Evolutionary conservation across 495 filamentous ascomycete genomes (phyloP).

Genomic region (Amorphotheca resinae): DNA sequence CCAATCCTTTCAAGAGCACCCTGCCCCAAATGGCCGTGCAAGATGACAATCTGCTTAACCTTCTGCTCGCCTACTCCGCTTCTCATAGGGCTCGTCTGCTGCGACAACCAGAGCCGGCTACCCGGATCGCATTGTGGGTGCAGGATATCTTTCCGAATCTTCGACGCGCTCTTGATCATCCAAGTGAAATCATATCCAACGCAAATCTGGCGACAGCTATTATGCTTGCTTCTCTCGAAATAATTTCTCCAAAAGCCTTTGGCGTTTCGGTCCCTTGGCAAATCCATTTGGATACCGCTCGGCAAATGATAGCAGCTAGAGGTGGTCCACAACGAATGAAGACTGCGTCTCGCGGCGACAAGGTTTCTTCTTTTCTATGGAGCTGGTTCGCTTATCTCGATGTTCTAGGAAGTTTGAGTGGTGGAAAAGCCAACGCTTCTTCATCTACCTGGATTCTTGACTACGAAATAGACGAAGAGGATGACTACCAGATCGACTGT

Average conservation of each 20-base stretch:
- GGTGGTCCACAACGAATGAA: conserved; percentile 45
- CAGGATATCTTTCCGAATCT: conserved; percentile 67
- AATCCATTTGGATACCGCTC: conserved; percentile 61
- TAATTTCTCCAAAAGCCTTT: conserved; percentile 74
- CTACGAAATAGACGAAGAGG: conserved; percentile 34
- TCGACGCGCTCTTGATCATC: conserved; percentile 51
- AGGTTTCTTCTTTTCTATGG: conserved; percentile 64
- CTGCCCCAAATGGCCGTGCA: conserved; percentile 53
- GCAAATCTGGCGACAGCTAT: conserved; percentile 73
- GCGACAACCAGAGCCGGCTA: conserved; percentile 59
- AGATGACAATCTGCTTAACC: conserved; percentile 65
- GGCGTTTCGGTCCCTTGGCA: conserved; percentile 61
- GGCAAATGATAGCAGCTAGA: conserved; percentile 60
- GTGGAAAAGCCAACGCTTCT: conserved; percentile 41
- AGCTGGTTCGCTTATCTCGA: conserved; percentile 85
- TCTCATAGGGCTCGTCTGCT: conserved; percentile 70
- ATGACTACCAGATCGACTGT: conserved; percentile 61
- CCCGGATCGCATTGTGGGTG: conserved; percentile 68
- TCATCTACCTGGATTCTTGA: conserved; percentile 25
- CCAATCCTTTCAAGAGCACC: conserved; percentile 62
- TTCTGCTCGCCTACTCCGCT: conserved; percentile 73
- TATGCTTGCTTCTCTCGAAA: conserved; percentile 76
- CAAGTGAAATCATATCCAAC: conserved; percentile 47
- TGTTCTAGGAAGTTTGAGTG: conserved; percentile 63
- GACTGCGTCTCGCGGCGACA: conserved; percentile 32